These are phyloP conservation scores for Byssothecium circinans DNA, from an alignment of 2,329 filamentous ascomycete genomes.

Conservation along the genomic window DNA sequence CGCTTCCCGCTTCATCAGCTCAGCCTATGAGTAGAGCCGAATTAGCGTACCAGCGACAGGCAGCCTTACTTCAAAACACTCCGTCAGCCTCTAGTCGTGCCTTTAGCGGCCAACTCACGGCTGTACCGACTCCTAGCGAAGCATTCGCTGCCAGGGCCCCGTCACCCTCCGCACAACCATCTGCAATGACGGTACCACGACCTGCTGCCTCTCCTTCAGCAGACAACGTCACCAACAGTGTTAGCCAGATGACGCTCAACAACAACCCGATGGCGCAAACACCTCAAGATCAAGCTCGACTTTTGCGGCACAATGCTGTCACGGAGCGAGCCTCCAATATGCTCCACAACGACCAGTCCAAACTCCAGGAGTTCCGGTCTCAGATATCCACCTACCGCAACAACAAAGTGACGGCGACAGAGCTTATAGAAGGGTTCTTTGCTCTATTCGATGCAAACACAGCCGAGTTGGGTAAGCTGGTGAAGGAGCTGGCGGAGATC, in stretches of 20 bases:
- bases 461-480: slow-evolving; percentile 79
- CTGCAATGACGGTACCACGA: slow-evolving; percentile 45
- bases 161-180: slow-evolving; percentile 37
- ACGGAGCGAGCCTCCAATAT: slow-evolving; percentile 82
- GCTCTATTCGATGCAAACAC: slow-evolving; percentile 81
- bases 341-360: slow-evolving; percentile 73
- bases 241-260: slow-evolving; percentile 39
- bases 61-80: slow-evolving; percentile 81
- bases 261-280: slow-evolving; percentile 44
- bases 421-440: slow-evolving; percentile 86
- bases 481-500: slow-evolving; percentile 89
- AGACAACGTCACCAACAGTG: slow-evolving; percentile 21
- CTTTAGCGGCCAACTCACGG: slow-evolving; percentile 83
- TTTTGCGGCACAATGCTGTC: slow-evolving; percentile 79
- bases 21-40: slow-evolving; percentile 84
- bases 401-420: slow-evolving; percentile 67
- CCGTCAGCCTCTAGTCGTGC: slow-evolving; percentile 77
- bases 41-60: slow-evolving; percentile 85
- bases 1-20: slow-evolving; percentile 73
- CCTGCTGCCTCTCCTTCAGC: slow-evolving; percentile 22
- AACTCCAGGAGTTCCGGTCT: slow-evolving; percentile 75
- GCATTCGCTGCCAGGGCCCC: slow-evolving; percentile 52
- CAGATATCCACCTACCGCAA: slow-evolving; percentile 78
- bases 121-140: slow-evolving; percentile 45
- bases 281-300: slow-evolving; percentile 78